Evolutionary conservation across 129 eudicot genomes (phyloP).

Genomic region (Rutidosis leptorrhynchoides): DNA sequence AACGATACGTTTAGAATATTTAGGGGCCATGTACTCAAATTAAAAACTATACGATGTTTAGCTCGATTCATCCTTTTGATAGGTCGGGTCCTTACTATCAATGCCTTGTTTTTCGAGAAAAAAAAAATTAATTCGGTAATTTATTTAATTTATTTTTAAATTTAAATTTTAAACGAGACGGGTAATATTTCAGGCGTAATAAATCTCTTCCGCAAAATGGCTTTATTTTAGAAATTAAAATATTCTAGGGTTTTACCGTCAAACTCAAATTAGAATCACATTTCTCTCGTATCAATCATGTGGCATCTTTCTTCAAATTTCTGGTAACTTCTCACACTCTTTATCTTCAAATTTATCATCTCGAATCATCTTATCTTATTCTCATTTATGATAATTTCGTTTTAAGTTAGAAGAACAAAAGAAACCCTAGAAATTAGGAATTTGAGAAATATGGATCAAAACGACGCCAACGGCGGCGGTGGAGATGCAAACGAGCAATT

Average conservation of each 20-base stretch:
- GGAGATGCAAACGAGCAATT: conserved; percentile 55
- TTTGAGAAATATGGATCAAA: conserved; percentile 44
- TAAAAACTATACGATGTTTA: too few relatives aligned
- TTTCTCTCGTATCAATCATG: not conserved
- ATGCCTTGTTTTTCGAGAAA: too few relatives aligned
- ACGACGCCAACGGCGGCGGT: conserved; percentile 34
- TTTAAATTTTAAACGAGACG: too few relatives aligned
- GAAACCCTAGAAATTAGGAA: conserved; percentile 34
- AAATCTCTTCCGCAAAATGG: too few relatives aligned
- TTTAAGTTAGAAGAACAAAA: not conserved
- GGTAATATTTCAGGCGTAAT: too few relatives aligned
- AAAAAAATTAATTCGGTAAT: too few relatives aligned
- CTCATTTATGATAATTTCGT: conserved; percentile 7
- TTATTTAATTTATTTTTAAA: too few relatives aligned
- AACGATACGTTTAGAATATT: too few relatives aligned
- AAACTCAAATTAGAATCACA: not conserved
- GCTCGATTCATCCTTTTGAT: too few relatives aligned
- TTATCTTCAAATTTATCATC: not conserved
- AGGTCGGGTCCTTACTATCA: too few relatives aligned
- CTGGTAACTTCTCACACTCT: conserved; percentile 23
- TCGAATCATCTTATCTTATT: not conserved
- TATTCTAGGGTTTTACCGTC: not conserved
- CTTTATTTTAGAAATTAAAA: too few relatives aligned
- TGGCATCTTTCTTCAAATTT: conserved; percentile 17
- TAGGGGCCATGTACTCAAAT: too few relatives aligned